Evolutionary conservation across 495 filamentous ascomycete species (phyloP).

Genomic region (Tirmania nivea): DNA sequence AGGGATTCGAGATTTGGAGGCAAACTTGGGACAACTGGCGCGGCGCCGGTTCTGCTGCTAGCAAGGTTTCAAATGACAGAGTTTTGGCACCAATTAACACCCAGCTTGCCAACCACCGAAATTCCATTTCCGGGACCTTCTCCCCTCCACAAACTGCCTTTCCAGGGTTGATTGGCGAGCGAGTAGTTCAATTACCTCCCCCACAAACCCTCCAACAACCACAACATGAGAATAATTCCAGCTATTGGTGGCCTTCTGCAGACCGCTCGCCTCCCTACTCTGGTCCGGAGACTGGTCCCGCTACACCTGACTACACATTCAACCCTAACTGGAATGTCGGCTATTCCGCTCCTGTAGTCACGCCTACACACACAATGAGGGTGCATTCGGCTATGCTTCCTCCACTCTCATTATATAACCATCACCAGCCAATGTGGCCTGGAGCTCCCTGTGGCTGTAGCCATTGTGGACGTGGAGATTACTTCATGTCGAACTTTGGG

Average conservation of each 20-base stretch:
- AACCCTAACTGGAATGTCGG: slow-evolving; percentile 17
- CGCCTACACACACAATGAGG: slow-evolving; percentile 16
- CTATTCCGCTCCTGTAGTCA: slow-evolving; percentile 26
- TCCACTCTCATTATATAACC: slow-evolving; percentile 31
- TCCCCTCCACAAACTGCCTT: slow-evolving; percentile 4
- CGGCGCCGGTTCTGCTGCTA: slow-evolving; percentile 28
- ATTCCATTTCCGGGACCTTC: slow-evolving; percentile 24
- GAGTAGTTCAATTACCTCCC: slow-evolving; percentile 28
- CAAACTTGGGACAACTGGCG: slow-evolving; percentile 66
- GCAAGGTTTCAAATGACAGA: neutral
- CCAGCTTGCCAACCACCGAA: slow-evolving; percentile 25
- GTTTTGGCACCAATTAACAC: slow-evolving; percentile 47
- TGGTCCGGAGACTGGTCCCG: slow-evolving; percentile 43
- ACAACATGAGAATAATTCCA: slow-evolving; percentile 30
- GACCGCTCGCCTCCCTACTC: slow-evolving; percentile 44
- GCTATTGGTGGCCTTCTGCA: slow-evolving; percentile 30
- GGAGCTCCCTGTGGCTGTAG: slow-evolving; percentile 46
- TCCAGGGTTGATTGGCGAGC: slow-evolving; percentile 13
- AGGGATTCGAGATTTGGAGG: slow-evolving; percentile 67
- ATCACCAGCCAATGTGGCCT: slow-evolving; percentile 34
- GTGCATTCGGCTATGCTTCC: slow-evolving; percentile 16
- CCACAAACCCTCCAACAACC: slow-evolving; percentile 31
- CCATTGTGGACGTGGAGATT: slow-evolving; percentile 43
- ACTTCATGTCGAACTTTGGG: slow-evolving; percentile 42
- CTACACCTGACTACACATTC: slow-evolving; percentile 34